Percentiles rank a stretch among this genome's conserved stretches.
Evolutionary conservation across 345 rosid species (phyloP).

Genomic region (Salix exigua): DNA sequence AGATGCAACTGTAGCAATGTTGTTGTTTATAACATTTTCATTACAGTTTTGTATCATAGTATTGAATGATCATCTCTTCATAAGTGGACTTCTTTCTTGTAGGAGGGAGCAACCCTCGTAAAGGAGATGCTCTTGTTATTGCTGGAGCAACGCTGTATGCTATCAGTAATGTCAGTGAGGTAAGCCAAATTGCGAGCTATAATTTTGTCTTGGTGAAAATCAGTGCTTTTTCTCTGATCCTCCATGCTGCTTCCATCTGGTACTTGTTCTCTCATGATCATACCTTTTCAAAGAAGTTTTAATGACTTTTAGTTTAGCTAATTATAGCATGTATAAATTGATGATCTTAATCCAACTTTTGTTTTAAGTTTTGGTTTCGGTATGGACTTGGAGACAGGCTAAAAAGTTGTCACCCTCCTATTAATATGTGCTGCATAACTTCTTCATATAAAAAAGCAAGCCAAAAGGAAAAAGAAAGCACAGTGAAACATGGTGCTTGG

Average conservation of each 20-base stretch:
- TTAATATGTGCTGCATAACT: background rate
- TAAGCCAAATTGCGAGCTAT: background rate
- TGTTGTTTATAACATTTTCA: background rate
- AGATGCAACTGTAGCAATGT: background rate
- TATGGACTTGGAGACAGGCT: background rate
- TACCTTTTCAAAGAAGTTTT: background rate
- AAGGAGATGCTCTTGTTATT: slow-evolving; percentile 34
- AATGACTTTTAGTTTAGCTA: background rate
- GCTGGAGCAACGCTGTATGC: slow-evolving; percentile 41
- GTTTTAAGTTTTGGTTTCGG: background rate
- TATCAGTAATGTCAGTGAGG: slow-evolving; percentile 36
- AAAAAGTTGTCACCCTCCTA: background rate
- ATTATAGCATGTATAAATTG: background rate
- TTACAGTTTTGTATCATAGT: background rate
- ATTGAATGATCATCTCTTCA: background rate
- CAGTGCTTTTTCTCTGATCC: background rate
- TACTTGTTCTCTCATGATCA: background rate
- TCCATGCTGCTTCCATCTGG: background rate
- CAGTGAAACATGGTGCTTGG: background rate
- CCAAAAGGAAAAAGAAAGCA: background rate
- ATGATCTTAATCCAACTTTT: background rate
- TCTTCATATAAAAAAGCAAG: background rate
- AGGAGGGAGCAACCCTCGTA: slow-evolving; percentile 27
- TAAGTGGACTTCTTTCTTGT: background rate
- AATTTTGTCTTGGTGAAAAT: background rate